These are phyloP conservation scores for Apiospora phragmitis DNA, from an alignment of 2,329 filamentous ascomycete genomes.

Conservation along the genomic window DNA sequence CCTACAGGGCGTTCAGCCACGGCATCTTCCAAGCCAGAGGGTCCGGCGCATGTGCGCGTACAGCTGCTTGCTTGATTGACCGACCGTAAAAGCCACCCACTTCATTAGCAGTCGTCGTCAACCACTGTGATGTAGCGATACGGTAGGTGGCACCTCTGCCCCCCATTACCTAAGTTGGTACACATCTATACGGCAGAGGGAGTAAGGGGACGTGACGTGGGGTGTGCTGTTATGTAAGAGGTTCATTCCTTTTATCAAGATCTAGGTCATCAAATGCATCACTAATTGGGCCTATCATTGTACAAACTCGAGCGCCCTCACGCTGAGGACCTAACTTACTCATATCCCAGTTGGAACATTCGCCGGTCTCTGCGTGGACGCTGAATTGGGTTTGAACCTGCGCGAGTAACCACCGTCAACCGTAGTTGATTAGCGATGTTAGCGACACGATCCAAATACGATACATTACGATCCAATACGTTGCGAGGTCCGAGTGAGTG, in stretches of 20 bases:
- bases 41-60: neutral
- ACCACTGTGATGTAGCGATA: neutral
- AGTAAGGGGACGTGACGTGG: neutral
- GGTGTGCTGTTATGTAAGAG: neutral
- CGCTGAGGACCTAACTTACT: neutral
- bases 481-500: constrained; percentile 2
- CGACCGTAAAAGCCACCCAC: neutral
- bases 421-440: neutral
- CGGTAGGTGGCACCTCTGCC: neutral
- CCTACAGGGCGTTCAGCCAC: neutral
- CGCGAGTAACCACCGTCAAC: neutral
- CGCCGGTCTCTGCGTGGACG: neutral
- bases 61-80: neutral
- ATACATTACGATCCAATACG: neutral
- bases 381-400: neutral
- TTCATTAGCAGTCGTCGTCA: neutral
- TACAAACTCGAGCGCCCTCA: neutral
- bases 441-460: neutral
- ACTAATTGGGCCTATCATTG: neutral
- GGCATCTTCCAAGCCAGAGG: neutral
- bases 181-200: neutral
- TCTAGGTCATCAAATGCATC: too few species aligned
- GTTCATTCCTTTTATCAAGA: neutral
- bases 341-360: neutral
- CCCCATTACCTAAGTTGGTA: neutral